phyloP scores from a whole-genome alignment of 2,329 filamentous ascomycete genomes.

The Seiridium unicorne region DNA sequence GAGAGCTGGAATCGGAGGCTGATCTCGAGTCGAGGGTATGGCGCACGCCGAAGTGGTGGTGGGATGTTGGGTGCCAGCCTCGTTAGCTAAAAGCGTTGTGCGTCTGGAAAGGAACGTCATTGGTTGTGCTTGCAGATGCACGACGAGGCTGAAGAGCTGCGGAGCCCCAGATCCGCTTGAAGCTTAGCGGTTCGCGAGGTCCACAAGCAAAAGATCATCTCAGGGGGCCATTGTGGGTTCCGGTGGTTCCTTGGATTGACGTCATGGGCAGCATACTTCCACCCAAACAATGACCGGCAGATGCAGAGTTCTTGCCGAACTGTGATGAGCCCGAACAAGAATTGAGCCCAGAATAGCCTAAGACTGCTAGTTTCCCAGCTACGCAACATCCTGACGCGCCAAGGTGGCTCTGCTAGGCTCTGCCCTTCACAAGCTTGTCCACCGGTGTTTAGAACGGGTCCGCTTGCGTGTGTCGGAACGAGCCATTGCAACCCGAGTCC shows the following conservation, averaged over 20 bases:
- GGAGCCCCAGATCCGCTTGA: neutral
- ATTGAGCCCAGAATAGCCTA: neutral
- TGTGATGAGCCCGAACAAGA: neutral
- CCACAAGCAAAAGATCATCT: neutral
- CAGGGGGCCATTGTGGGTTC: neutral
- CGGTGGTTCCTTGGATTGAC: neutral
- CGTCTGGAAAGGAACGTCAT: neutral
- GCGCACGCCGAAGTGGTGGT: neutral
- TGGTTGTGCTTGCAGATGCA: neutral
- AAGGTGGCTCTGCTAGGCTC: neutral
- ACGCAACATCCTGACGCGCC: slow-evolving; percentile 1
- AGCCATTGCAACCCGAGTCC: slow-evolving; percentile 3
- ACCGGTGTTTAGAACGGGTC: neutral
- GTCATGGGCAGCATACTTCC: neutral
- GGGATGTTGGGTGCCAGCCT: slow-evolving; percentile 13
- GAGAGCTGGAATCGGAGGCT: neutral
- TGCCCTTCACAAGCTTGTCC: neutral
- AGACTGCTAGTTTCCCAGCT: too few relatives aligned
- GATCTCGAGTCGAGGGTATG: neutral
- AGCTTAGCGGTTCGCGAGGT: neutral
- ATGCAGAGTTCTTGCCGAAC: neutral
- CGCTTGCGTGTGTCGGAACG: neutral
- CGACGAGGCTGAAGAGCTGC: slow-evolving; percentile 1
- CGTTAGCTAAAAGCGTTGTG: neutral
- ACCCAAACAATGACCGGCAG: neutral